These are phyloP conservation scores for Clonostachys rhizophaga DNA, from an alignment of 2,329 filamentous ascomycete species.

Conservation along the genomic window DNA sequence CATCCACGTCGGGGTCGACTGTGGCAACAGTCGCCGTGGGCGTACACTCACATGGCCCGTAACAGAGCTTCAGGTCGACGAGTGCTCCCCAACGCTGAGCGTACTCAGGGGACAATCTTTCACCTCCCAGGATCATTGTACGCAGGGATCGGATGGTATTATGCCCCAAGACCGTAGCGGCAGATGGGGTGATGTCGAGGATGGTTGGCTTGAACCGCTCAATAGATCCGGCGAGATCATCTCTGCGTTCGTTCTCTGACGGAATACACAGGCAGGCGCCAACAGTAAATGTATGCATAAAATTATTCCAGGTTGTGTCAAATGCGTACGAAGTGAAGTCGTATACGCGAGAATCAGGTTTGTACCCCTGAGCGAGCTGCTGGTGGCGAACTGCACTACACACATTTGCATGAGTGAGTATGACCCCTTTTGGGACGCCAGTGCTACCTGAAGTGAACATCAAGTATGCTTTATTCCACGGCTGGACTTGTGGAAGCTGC, in stretches of 20 bases:
- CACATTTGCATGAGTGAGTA: conserved; percentile 5
- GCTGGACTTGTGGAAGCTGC: conserved; percentile 9
- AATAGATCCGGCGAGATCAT: conserved; percentile 6
- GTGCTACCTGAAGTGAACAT: conserved; percentile 57
- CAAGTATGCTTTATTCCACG: conserved; percentile 6
- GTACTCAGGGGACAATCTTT: conserved; percentile 4
- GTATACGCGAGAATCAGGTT: conserved; percentile 32
- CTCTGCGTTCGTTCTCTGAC: conserved; percentile 4
- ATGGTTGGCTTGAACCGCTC: conserved; percentile 2
- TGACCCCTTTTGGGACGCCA: conserved; percentile 46
- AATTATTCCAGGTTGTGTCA: conserved; percentile 38
- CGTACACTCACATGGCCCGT: conserved; percentile 38
- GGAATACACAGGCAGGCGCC: conserved; percentile 11
- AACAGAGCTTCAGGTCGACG: conserved; percentile 30
- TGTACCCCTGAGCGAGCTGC: conserved; percentile 34
- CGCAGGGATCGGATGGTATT: conserved; percentile 6
- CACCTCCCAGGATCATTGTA: conserved; percentile 12
- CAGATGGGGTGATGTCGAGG: conserved; percentile 5
- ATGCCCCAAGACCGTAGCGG: conserved; percentile 1
- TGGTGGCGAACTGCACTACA: conserved; percentile 21
- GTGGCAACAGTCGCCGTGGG: background rate
- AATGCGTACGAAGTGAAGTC: conserved; percentile 49
- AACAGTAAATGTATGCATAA: conserved; percentile 2
- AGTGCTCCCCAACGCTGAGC: conserved; percentile 8
- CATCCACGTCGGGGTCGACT: conserved; percentile 40